Percentiles rank a stretch among this genome's conserved stretches.
Conservation (phyloP, 208 protist species). For the Acanthamoeba castellanii region DNA sequence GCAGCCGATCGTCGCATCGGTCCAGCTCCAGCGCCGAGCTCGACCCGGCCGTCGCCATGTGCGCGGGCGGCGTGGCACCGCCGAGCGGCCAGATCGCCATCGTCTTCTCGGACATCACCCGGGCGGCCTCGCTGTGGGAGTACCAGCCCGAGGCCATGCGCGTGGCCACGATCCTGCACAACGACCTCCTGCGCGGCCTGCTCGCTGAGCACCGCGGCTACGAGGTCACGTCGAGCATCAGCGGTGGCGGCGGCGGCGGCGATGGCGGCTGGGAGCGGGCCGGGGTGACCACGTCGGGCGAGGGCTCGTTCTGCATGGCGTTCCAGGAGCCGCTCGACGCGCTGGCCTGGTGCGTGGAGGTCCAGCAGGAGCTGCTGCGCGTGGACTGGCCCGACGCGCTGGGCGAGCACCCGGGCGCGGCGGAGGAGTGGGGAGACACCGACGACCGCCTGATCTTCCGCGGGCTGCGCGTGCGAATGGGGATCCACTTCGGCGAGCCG, state of each 20-base stretch:
- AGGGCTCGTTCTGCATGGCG: conserved; percentile 55
- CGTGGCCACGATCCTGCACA: conserved; percentile 64
- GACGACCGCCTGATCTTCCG: conserved; percentile 32
- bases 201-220: not conserved
- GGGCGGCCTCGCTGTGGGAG: conserved; percentile 55
- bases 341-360: not conserved
- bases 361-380: conserved; percentile 32
- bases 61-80: not conserved
- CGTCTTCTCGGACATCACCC: conserved; percentile 49
- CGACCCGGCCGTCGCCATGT: not conserved
- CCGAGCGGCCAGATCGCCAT: conserved; percentile 14
- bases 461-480: conserved; percentile 64
- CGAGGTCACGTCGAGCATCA: not conserved
- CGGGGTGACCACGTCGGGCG: not conserved
- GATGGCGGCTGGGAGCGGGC: not conserved
- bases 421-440: conserved; percentile 34
- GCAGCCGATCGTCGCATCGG: too few relatives aligned
- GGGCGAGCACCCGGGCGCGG: not conserved
- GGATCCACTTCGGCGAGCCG: not conserved
- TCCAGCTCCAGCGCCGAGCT: not conserved
- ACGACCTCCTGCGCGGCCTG: conserved; percentile 1
- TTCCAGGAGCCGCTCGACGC: conserved; percentile 48
- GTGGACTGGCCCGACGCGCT: conserved; percentile 62
- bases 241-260: too few relatives aligned
- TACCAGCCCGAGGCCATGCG: conserved; percentile 54